These are phyloP conservation scores for Phylloboletellus chloephorus DNA, from an alignment of 1,284 basidiomycete species.

Conservation along the genomic window DNA sequence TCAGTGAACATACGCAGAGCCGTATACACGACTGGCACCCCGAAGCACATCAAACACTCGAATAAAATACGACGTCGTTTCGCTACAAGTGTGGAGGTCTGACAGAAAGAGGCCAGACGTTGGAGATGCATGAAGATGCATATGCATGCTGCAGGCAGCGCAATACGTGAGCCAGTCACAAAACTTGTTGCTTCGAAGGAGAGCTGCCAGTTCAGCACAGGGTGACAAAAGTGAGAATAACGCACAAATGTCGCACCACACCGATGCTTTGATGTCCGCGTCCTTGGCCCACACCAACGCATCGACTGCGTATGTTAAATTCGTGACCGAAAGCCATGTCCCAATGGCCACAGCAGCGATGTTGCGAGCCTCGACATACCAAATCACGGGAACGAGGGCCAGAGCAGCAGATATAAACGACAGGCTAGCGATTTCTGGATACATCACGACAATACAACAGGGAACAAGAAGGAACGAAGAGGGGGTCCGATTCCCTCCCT, in stretches of 20 bases:
- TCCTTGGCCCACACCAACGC: constrained; percentile 28
- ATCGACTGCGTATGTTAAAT: constrained; percentile 30
- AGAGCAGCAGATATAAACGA: constrained; percentile 46
- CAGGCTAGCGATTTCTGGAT: constrained; percentile 40
- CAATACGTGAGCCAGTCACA: constrained; percentile 38
- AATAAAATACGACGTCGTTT: constrained; percentile 36
- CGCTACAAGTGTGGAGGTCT: constrained; percentile 19
- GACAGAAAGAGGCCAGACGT: constrained; percentile 26
- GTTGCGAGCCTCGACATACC: constrained; percentile 42
- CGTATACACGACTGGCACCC: constrained; percentile 53
- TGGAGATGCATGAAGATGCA: constrained; percentile 37
- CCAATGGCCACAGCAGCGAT: constrained; percentile 42
- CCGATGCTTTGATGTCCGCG: constrained; percentile 16
- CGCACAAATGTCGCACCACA: constrained; percentile 37
- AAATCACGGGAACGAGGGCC: constrained; percentile 35
- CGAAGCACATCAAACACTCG: constrained; percentile 49
- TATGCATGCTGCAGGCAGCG: constrained; percentile 48
- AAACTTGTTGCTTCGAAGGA: constrained; percentile 43
- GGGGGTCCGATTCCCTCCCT: constrained; percentile 7
- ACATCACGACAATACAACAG: constrained; percentile 35
- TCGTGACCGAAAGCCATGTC: constrained; percentile 29
- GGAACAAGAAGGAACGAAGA: constrained; percentile 11
- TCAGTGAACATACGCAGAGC: constrained; percentile 45
- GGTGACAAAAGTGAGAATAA: not conserved
- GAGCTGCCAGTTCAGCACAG: constrained; percentile 5